Evolutionary conservation across 2,329 filamentous ascomycete genomes (phyloP).

Genomic region (Didymella pomorum): DNA sequence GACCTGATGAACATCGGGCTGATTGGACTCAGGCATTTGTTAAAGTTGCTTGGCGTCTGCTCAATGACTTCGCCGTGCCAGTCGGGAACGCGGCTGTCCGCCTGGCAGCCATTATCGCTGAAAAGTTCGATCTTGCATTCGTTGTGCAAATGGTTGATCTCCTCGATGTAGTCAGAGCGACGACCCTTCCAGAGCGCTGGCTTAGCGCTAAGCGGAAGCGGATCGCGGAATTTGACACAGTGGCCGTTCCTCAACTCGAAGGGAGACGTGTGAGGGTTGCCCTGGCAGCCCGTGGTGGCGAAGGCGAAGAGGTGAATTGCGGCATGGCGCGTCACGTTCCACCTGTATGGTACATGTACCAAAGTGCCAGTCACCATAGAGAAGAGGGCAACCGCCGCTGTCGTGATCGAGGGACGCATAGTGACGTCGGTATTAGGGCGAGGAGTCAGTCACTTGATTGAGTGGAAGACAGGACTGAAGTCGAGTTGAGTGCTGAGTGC

Average conservation of each 20-base stretch:
- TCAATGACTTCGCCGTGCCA: not conserved
- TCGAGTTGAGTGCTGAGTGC: not conserved
- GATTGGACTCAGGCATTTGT: slow-evolving; percentile 15
- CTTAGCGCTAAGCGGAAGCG: slow-evolving; percentile 22
- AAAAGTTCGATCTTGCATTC: slow-evolving; percentile 29
- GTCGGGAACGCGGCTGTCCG: not conserved
- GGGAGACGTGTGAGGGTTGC: slow-evolving; percentile 22
- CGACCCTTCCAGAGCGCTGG: slow-evolving; percentile 22
- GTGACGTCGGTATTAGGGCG: slow-evolving; percentile 12
- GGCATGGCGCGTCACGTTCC: slow-evolving; percentile 6
- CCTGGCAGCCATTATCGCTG: slow-evolving; percentile 17
- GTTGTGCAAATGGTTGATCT: slow-evolving; percentile 21
- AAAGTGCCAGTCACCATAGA: slow-evolving; percentile 24
- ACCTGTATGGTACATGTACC: slow-evolving; percentile 17
- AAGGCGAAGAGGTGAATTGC: slow-evolving; percentile 26
- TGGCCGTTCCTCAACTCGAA: slow-evolving; percentile 29
- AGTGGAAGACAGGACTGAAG: too few relatives aligned
- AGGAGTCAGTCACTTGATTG: not conserved
- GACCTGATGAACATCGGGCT: slow-evolving; percentile 13
- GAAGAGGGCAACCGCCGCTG: slow-evolving; percentile 27
- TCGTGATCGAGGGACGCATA: slow-evolving; percentile 23
- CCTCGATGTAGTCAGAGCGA: slow-evolving; percentile 27
- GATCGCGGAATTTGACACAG: slow-evolving; percentile 25
- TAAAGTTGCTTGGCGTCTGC: slow-evolving; percentile 3
- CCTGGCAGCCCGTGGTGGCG: slow-evolving; percentile 27